Percentiles rank a stretch among this genome's conserved stretches.
Conservation (phyloP, 495 filamentous ascomycete species). For the Penicillium antarcticum region DNA sequence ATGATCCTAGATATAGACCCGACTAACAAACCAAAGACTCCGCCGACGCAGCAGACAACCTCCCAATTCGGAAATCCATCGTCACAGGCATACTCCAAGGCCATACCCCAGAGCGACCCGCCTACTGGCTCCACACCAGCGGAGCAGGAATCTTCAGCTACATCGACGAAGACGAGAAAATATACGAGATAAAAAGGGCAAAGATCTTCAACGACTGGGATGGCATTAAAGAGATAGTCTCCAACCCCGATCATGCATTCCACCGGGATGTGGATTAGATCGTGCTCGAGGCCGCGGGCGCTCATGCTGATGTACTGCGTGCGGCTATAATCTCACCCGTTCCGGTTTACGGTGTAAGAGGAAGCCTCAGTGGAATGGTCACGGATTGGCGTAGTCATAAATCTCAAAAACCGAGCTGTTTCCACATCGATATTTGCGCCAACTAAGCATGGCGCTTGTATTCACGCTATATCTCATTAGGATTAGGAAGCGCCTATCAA, state of each 20-base stretch:
- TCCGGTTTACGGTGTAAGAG: constrained; percentile 55
- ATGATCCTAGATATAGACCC: constrained; percentile 33
- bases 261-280: constrained; percentile 50
- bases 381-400: too few species aligned
- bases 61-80: constrained; percentile 32
- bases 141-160: constrained; percentile 13
- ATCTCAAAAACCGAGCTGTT: too few species aligned
- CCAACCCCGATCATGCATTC: constrained; percentile 37
- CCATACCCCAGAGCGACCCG: constrained; percentile 23
- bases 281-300: constrained; percentile 30
- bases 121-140: constrained; percentile 39
- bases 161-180: constrained; percentile 3
- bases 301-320: constrained; percentile 36
- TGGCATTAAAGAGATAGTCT: constrained; percentile 38
- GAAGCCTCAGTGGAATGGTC: too few species aligned
- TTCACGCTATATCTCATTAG: too few species aligned
- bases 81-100: constrained; percentile 23
- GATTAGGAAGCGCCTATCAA: too few species aligned
- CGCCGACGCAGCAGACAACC: constrained; percentile 42
- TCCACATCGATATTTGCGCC: too few species aligned
- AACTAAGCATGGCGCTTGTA: too few species aligned
- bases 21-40: constrained; percentile 22
- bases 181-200: neutral
- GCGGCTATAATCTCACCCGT: constrained; percentile 64
- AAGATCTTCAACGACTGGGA: constrained; percentile 43